These are phyloP conservation scores for Chalciporus piperatus DNA, from an alignment of 768 basidiomycete genomes.

Conservation along the genomic window DNA sequence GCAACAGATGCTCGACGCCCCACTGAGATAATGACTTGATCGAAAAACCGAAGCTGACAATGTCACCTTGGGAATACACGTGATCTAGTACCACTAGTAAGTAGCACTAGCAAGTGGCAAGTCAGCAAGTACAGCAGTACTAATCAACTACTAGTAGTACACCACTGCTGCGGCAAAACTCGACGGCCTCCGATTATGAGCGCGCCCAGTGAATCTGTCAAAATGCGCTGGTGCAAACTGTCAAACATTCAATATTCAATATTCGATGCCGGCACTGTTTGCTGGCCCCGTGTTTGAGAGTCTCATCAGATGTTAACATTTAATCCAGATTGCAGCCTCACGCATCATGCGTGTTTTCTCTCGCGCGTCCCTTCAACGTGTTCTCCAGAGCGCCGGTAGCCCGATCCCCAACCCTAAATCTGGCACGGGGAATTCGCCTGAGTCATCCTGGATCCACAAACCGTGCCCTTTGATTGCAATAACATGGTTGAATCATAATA, in stretches of 20 bases:
- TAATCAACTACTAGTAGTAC: too few relatives aligned
- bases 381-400: constrained; percentile 1
- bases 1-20: not conserved
- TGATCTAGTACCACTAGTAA: too few relatives aligned
- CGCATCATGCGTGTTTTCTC: constrained; percentile 23
- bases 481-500: not conserved
- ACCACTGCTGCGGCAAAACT: too few relatives aligned
- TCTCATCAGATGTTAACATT: not conserved
- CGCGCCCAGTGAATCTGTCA: too few relatives aligned
- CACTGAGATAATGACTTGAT: not conserved
- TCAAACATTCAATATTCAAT: not conserved
- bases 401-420: constrained; percentile 11
- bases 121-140: too few relatives aligned
- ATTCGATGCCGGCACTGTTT: not conserved
- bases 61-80: constrained; percentile 14
- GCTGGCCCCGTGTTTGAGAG: not conserved
- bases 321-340: constrained; percentile 13
- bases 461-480: not conserved
- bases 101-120: too few relatives aligned
- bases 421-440: not conserved
- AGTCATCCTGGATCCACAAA: not conserved
- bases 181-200: too few relatives aligned
- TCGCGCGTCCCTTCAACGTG: constrained; percentile 16
- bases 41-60: too few relatives aligned
- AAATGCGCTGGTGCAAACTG: too few relatives aligned